These are phyloP conservation scores for Volvox carteri DNA, from an alignment of 163 green algal species.

Conservation along the genomic window DNA sequence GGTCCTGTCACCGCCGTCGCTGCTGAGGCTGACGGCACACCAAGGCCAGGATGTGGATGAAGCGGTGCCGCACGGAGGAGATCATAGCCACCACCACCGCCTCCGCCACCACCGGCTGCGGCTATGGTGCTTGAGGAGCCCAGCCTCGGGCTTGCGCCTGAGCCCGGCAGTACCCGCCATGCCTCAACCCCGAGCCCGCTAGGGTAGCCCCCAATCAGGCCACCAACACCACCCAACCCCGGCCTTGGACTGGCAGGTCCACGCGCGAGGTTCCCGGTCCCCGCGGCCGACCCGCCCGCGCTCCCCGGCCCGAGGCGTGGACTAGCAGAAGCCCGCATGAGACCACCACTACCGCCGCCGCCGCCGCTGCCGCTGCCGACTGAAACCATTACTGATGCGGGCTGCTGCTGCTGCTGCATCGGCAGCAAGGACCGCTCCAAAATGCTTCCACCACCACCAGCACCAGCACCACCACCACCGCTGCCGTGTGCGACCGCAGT, in stretches of 20 bases:
- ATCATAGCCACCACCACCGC: not conserved
- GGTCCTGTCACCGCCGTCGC: no score
- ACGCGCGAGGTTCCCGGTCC: not conserved
- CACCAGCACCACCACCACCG: not conserved
- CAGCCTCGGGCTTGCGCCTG: not conserved
- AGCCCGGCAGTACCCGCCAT: not conserved
- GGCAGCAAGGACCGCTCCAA: not conserved
- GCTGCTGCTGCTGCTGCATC: constrained; percentile 21
- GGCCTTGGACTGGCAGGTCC: not conserved
- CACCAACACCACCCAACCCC: not conserved
- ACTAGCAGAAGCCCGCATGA: not conserved
- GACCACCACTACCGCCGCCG: not conserved
- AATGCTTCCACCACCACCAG: not conserved
- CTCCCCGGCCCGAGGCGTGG: not conserved
- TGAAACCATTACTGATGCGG: constrained; percentile 1
- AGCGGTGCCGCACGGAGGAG: not conserved
- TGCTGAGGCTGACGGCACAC: not conserved
- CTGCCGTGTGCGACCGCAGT: no score
- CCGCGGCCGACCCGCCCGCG: not conserved
- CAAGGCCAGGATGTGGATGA: not conserved
- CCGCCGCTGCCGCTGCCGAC: not conserved
- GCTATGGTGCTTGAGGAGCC: not conserved
- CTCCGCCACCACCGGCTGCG: not conserved
- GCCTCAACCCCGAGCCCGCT: not conserved
- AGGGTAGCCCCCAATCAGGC: not conserved